Conservation (phyloP, 2,329 filamentous ascomycete species). For the Fusarium musae region DNA sequence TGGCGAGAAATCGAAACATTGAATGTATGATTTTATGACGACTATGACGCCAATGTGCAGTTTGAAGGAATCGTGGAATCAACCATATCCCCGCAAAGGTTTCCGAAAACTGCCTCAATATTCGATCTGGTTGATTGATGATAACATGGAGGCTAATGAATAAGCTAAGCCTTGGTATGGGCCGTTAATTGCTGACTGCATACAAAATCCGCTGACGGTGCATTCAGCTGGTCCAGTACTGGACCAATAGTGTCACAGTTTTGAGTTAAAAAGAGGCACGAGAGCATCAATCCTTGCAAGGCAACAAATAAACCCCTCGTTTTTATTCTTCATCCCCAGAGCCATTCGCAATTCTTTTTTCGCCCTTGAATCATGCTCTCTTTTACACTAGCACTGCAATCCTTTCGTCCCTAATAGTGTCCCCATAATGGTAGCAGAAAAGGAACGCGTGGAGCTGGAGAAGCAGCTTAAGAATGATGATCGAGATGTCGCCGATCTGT, state of each 20-base stretch:
- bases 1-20: fast-evolving
- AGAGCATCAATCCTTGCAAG: neutral
- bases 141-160: neutral
- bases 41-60: no score
- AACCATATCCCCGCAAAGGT: neutral
- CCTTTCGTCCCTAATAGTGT: neutral
- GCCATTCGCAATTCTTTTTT: neutral
- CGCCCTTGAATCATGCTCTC: neutral
- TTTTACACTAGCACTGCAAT: neutral
- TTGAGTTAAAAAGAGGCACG: neutral
- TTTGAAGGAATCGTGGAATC: no score
- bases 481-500: constrained; percentile 47
- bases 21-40: neutral
- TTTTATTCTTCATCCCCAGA: neutral
- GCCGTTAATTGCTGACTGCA: neutral
- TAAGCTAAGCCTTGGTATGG: neutral
- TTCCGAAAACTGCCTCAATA: neutral
- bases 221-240: neutral
- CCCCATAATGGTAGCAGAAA: neutral
- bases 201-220: neutral
- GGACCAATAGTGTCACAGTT: neutral
- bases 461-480: constrained; percentile 41
- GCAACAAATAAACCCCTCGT: neutral
- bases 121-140: neutral
- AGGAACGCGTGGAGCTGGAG: neutral